Percentiles rank a stretch among this genome's conserved stretches.
Evolutionary conservation across 176 grass and related monocot genomes (phyloP).

Genomic region (Pontederia crassipes): DNA sequence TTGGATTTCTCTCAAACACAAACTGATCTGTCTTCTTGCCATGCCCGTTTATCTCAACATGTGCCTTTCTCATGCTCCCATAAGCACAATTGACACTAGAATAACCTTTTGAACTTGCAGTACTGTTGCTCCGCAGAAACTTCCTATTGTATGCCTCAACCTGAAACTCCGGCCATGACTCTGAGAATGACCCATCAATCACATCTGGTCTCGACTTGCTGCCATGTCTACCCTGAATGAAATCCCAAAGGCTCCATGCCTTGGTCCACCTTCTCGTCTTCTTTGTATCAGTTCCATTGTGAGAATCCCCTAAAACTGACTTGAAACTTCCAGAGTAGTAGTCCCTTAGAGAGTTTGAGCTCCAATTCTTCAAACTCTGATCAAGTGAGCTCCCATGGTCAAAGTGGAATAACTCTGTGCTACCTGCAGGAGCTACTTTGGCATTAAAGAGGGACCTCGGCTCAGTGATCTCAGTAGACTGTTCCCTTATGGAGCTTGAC

Average conservation of each 20-base stretch:
- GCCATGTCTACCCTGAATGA: conserved; percentile 50
- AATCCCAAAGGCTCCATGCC: conserved; percentile 70
- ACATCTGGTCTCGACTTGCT: conserved; percentile 23
- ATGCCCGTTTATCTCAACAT: conserved; percentile 19
- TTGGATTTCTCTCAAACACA: conserved; percentile 63
- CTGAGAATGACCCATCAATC: conserved; percentile 23
- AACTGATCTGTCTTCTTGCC: conserved; percentile 29
- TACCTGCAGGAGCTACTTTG: conserved; percentile 51
- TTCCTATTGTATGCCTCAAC: conserved; percentile 34
- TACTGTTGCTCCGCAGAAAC: conserved; percentile 69
- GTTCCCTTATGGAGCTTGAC: conserved; percentile 46
- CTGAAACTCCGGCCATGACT: conserved; percentile 44
- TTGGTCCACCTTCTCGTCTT: conserved; percentile 68
- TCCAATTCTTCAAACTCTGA: conserved; percentile 19
- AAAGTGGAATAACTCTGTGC: conserved; percentile 41
- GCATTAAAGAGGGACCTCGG: conserved; percentile 36
- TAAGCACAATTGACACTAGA: conserved; percentile 22
- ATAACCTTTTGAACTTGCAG: conserved; percentile 51
- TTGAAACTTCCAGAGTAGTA: conserved; percentile 43
- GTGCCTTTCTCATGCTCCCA: conserved; percentile 31
- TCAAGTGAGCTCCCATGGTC: conserved; percentile 27
- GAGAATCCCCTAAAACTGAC: conserved; percentile 21
- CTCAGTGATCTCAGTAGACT: conserved; percentile 17
- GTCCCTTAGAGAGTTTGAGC: conserved; percentile 26
- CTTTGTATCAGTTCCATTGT: conserved; percentile 11